Conservation (phyloP, 2,329 filamentous ascomycete genomes). For the Claviceps maximensis region DNA sequence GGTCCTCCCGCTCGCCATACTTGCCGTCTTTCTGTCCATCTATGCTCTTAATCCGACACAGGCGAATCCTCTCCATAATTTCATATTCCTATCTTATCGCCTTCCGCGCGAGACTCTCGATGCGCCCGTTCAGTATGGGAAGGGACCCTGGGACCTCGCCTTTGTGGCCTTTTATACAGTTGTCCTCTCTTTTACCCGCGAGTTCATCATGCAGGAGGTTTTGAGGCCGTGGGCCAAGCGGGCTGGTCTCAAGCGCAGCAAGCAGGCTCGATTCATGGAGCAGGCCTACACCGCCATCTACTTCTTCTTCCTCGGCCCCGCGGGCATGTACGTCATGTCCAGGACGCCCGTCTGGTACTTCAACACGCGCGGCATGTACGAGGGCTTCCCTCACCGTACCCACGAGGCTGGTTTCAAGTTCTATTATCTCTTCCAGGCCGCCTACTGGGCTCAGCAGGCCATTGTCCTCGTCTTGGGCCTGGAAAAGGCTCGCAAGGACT, state of each 20-base stretch:
- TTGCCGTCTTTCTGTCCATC: slow-evolving; percentile 47
- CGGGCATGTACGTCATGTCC: slow-evolving; percentile 82
- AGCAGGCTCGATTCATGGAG: slow-evolving; percentile 89
- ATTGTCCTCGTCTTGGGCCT: slow-evolving; percentile 76
- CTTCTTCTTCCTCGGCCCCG: slow-evolving; percentile 70
- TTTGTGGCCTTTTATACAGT: slow-evolving; percentile 85
- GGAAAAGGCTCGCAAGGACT: slow-evolving; percentile 91
- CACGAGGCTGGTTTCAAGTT: slow-evolving; percentile 80
- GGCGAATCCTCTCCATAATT: slow-evolving; percentile 65
- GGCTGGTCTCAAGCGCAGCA: slow-evolving; percentile 59
- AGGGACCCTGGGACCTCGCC: slow-evolving; percentile 73
- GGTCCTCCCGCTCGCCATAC: slow-evolving; percentile 53
- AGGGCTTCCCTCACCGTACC: slow-evolving; percentile 69
- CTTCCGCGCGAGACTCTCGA: slow-evolving; percentile 36
- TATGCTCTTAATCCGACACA: slow-evolving; percentile 66
- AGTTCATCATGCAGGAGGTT: slow-evolving; percentile 89
- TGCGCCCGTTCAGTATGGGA: slow-evolving; percentile 61
- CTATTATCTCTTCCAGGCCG: slow-evolving; percentile 88
- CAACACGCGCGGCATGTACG: slow-evolving; percentile 83
- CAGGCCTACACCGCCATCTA: slow-evolving; percentile 91
- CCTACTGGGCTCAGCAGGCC: slow-evolving; percentile 91
- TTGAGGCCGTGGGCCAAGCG: slow-evolving; percentile 62
- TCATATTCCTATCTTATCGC: slow-evolving; percentile 83
- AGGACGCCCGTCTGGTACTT: slow-evolving; percentile 92
- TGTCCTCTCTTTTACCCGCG: slow-evolving; percentile 82